Base-by-base conservation (phyloP, 1,284 basidiomycete genomes). In the Chalciporus sp. region DNA sequence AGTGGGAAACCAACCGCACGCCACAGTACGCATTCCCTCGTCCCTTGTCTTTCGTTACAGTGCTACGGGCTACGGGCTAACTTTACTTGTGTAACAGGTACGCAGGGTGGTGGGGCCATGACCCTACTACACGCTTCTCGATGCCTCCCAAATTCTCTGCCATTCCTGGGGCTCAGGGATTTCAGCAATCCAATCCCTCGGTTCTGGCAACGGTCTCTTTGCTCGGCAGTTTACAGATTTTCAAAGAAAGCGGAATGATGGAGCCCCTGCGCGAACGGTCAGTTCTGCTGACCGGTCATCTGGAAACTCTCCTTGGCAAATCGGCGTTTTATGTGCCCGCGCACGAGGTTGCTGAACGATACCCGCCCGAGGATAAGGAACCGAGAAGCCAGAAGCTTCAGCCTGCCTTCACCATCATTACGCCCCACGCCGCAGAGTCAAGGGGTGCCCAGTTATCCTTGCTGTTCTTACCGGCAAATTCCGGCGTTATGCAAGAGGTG, bases 51-150 rank as follows among this genome's bases (percentile, higher is more conserved):
- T 49, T 48, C 47, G 48, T 58, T 54, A 51, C 52, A 43, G 35
- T 27, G 39, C 56, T 61, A 27, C 40, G 35, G 29, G 39, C 55
- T 61, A 27, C 40, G 16, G 44, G 56, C 41, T 37, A 43, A 48
- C 16, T 37, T 57, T 50, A 58, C 47, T 23, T 48, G 19, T 43
- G 27, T 27, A 52, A 27, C 63, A 94, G 95, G 66, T 86, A 88
- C 55, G 89, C 94, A 20, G 96, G 97, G 33, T 99, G 96, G 96
- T 99, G 95, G 94, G 96, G 97, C 44, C 94, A 98, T 71, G 85
- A 95, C 66, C 80, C 86, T 20, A 70, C 76, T 53, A 95, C 93
- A 37, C 88, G 97, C 39, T 99, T 99, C 77, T 77, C 85, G 55
- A 98, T 98, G 96, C 88, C 88, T 16, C 78, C 88, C 17, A 76